Percentiles rank a stretch among this genome's conserved stretches.
Evolutionary conservation across 2,329 filamentous ascomycete genomes (phyloP).

Genomic region (Talaromyces funiculosus): DNA sequence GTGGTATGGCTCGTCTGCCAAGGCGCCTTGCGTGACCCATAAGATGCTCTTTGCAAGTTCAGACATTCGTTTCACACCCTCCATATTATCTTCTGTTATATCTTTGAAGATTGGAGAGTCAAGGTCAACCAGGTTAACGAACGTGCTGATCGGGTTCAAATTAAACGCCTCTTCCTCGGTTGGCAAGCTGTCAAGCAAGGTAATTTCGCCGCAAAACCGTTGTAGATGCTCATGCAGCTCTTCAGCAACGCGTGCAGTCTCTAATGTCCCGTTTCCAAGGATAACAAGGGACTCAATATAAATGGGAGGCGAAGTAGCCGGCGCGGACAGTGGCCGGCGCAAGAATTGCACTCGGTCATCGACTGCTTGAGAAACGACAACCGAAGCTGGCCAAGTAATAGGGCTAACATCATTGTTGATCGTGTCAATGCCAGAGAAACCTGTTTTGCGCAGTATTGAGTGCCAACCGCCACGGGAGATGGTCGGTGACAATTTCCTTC

Average conservation of each 20-base stretch:
- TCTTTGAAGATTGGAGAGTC: conserved; percentile 19
- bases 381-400: neutral
- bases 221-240: neutral
- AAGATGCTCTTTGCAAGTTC: neutral
- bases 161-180: neutral
- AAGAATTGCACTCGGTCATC: neutral
- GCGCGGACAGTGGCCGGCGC: neutral
- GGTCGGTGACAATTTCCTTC: neutral
- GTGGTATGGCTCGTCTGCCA: conserved; percentile 4
- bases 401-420: neutral
- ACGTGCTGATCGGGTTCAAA: neutral
- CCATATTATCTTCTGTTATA: conserved; percentile 15
- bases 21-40: conserved; percentile 10
- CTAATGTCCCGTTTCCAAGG: neutral
- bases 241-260: neutral
- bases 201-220: neutral
- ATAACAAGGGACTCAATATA: neutral
- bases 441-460: neutral
- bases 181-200: neutral
- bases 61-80: conserved; percentile 14
- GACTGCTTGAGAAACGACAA: neutral
- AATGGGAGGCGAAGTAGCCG: neutral
- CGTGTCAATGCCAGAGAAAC: conserved; percentile 7
- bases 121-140: conserved; percentile 8
- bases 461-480: neutral